phyloP scores from a whole-genome alignment of 2,329 filamentous ascomycete species.

The Cladosporium austrohemisphaericum region DNA sequence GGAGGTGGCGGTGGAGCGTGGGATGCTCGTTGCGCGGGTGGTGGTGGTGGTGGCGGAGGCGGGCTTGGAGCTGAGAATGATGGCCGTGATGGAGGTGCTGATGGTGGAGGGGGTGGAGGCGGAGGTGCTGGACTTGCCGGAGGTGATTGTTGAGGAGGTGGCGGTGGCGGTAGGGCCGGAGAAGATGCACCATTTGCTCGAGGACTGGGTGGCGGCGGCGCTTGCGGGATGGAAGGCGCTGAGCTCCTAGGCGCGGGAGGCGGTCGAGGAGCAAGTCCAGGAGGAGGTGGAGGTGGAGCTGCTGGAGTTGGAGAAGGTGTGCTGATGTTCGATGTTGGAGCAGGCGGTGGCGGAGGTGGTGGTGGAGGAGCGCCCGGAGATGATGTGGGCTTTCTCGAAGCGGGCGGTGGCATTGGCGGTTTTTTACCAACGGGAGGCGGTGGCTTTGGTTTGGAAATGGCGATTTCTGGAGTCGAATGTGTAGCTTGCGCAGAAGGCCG shows the following conservation, averaged over 20 bases:
- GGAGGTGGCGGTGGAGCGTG: constrained; percentile 16
- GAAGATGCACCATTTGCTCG: constrained; percentile 41
- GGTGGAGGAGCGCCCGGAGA: constrained; percentile 35
- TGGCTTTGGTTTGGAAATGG: constrained; percentile 56
- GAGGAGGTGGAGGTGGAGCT: constrained; percentile 38
- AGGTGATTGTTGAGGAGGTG: constrained; percentile 23
- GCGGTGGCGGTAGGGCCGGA: constrained; percentile 41
- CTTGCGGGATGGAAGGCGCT: constrained; percentile 25
- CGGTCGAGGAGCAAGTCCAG: constrained; percentile 38
- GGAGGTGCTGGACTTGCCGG: constrained; percentile 38
- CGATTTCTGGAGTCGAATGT: constrained; percentile 52
- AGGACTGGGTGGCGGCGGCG: constrained; percentile 28
- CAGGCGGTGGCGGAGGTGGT: constrained; percentile 30
- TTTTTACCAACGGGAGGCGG: constrained; percentile 79
- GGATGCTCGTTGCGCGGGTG: constrained; percentile 33
- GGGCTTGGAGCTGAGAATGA: constrained; percentile 33
- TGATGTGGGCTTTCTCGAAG: constrained; percentile 56
- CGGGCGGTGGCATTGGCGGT: constrained; percentile 55
- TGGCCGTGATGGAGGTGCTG: constrained; percentile 22
- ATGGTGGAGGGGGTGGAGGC: constrained; percentile 35
- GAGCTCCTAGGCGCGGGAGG: constrained; percentile 33
- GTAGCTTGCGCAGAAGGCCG: constrained; percentile 61
- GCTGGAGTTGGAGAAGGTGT: constrained; percentile 30
- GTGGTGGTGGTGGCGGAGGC: constrained; percentile 28
- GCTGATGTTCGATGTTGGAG: constrained; percentile 30